Conservation (phyloP, 805 yeast species). For the Yarrowia divulgata region DNA sequence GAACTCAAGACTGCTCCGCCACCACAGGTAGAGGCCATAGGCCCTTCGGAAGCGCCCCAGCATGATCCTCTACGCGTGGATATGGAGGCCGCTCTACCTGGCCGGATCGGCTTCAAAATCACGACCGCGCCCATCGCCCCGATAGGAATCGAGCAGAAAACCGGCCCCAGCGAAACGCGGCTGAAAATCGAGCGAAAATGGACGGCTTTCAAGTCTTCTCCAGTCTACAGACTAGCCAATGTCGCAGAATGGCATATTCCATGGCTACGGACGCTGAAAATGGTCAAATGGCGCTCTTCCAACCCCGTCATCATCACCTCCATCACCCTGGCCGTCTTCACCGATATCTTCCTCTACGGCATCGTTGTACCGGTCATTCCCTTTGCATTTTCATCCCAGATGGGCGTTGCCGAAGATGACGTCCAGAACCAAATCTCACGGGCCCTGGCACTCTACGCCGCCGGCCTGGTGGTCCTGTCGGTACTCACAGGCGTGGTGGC, state of each 20-base stretch:
- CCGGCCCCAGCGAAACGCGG: slow-evolving; percentile 3
- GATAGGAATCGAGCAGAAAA: slow-evolving; percentile 3
- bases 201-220: not conserved
- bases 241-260: slow-evolving; percentile 29
- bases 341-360: slow-evolving; percentile 50
- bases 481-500: slow-evolving; percentile 48
- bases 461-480: slow-evolving; percentile 48
- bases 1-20: not conserved
- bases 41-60: not conserved
- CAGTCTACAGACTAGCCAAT: not conserved
- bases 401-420: slow-evolving; percentile 46
- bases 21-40: not conserved
- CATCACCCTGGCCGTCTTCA: slow-evolving; percentile 49
- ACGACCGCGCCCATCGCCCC: slow-evolving; percentile 16
- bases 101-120: slow-evolving; percentile 9
- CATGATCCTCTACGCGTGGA: not conserved
- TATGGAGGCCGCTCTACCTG: slow-evolving; percentile 12
- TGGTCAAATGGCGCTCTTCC: slow-evolving; percentile 43
- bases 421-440: slow-evolving; percentile 47
- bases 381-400: slow-evolving; percentile 46
- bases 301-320: slow-evolving; percentile 45
- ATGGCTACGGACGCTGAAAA: slow-evolving; percentile 6
- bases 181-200: not conserved
- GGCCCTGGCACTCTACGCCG: slow-evolving; percentile 49
- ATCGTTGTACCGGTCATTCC: slow-evolving; percentile 50